Conservation (phyloP, 2,329 filamentous ascomycete species). For the Calonectria naviculata region DNA sequence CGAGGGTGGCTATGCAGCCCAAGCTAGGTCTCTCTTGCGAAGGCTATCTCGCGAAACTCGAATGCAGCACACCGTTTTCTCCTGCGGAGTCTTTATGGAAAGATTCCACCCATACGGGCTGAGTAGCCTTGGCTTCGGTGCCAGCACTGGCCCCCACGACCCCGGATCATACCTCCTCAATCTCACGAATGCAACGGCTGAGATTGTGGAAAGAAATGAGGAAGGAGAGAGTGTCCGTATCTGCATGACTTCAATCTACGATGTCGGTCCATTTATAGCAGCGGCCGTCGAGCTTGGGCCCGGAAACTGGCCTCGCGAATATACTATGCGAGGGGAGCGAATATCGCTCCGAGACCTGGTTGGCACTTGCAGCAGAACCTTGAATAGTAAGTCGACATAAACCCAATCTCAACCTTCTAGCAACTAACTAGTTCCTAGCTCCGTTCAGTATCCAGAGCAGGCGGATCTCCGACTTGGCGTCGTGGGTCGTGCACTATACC, state of each 20-base stretch:
- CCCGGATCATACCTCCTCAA: slow-evolving; percentile 77
- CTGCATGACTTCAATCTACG: slow-evolving; percentile 75
- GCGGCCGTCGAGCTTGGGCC: slow-evolving; percentile 73
- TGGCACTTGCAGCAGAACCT: slow-evolving; percentile 57
- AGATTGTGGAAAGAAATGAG: slow-evolving; percentile 67
- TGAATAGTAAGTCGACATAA: slow-evolving; percentile 55
- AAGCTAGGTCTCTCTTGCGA: slow-evolving; percentile 67
- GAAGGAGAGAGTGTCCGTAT: slow-evolving; percentile 64
- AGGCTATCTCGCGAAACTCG: slow-evolving; percentile 58
- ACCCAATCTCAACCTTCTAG: neutral
- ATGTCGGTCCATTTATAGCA: slow-evolving; percentile 77
- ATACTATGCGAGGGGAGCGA: slow-evolving; percentile 75
- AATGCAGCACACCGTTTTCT: slow-evolving; percentile 77
- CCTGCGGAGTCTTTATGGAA: slow-evolving; percentile 82
- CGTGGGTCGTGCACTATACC: slow-evolving; percentile 54
- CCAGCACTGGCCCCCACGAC: slow-evolving; percentile 61
- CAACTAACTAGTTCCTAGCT: slow-evolving; percentile 46
- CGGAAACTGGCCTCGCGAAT: slow-evolving; percentile 73
- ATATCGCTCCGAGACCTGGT: slow-evolving; percentile 71
- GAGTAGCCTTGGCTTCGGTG: slow-evolving; percentile 67
- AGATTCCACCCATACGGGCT: slow-evolving; percentile 77
- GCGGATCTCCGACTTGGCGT: slow-evolving; percentile 53
- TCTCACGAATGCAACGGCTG: slow-evolving; percentile 65
- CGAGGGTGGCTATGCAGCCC: slow-evolving; percentile 59
- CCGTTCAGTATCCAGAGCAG: slow-evolving; percentile 51